A percentile compares a stretch with the other conserved stretches of the same genome.
These are phyloP conservation scores for Rhizopogon rudus DNA, from an alignment of 768 basidiomycete genomes.

Conservation along the genomic window DNA sequence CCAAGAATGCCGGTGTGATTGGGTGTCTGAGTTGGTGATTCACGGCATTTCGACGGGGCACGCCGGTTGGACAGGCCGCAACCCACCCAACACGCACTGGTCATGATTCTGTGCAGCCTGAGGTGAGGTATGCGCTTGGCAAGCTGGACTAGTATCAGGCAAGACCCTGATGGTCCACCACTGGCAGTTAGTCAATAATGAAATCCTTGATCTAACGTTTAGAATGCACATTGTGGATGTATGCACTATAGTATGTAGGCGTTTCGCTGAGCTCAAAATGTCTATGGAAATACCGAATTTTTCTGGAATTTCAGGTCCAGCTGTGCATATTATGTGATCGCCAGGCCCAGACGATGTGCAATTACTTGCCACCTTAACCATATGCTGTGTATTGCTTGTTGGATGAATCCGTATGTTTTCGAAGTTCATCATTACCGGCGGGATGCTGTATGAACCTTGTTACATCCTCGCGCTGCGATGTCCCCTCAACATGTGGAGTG, in stretches of 20 bases:
- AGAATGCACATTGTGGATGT: not conserved
- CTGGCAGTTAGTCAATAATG: too few species aligned
- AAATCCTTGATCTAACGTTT: too few species aligned
- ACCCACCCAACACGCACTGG: too few species aligned
- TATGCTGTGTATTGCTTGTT: not conserved
- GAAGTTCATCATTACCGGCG: not conserved
- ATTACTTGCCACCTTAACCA: not conserved
- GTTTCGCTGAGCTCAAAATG: not conserved
- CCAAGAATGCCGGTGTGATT: too few species aligned
- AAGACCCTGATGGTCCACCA: too few species aligned
- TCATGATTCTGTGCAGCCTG: too few species aligned
- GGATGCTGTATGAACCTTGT: constrained; percentile 4
- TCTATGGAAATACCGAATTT: not conserved
- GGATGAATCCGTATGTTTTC: not conserved
- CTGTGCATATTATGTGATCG: not conserved
- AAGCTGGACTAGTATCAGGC: too few species aligned
- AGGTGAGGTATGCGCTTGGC: too few species aligned
- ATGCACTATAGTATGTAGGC: not conserved
- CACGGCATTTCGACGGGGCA: too few species aligned
- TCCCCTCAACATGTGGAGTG: not conserved
- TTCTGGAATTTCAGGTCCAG: not conserved
- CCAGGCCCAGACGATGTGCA: not conserved
- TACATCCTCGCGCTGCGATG: too few species aligned
- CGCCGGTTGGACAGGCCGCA: too few species aligned
- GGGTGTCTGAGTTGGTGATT: too few species aligned